Evolutionary conservation across 345 rosid genomes (phyloP).

Genomic region (Acer yangbiense): DNA sequence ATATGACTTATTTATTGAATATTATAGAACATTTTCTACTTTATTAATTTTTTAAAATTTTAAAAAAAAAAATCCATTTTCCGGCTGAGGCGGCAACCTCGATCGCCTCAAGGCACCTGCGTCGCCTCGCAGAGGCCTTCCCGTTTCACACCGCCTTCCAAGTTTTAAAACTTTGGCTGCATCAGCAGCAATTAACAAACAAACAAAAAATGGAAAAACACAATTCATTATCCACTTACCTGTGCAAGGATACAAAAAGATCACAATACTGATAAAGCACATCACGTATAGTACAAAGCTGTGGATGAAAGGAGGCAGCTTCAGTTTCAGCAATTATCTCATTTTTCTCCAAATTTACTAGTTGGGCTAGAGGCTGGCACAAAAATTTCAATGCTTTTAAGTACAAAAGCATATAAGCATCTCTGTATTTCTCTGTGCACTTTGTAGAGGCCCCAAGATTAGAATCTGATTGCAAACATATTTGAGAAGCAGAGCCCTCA

Average conservation of each 20-base stretch:
- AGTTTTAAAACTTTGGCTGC: neutral
- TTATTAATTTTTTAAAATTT: no score
- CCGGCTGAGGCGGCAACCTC: no score
- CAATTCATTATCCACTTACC: constrained; percentile 47
- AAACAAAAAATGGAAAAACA: neutral
- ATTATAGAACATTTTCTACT: no score
- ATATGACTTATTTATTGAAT: no score
- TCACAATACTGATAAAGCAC: constrained; percentile 56
- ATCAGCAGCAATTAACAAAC: constrained; percentile 14
- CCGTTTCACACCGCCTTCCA: no score
- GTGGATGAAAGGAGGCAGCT: constrained; percentile 36
- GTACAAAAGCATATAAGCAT: constrained; percentile 44
- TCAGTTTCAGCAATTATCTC: constrained; percentile 49
- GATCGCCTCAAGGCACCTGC: no score
- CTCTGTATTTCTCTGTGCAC: constrained; percentile 33
- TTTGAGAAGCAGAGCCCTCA: constrained; percentile 23
- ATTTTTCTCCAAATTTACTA: constrained; percentile 59
- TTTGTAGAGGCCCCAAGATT: constrained; percentile 24
- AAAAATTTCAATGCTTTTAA: constrained; percentile 67
- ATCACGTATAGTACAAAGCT: constrained; percentile 54
- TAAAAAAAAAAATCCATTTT: no score
- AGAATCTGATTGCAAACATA: constrained; percentile 29
- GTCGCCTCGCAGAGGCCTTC: no score
- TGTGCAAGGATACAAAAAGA: constrained; percentile 41
- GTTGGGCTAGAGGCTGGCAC: constrained; percentile 79